A percentile compares a stretch with the other conserved stretches of the same genome.
phyloP scores from a whole-genome alignment of 1,284 basidiomycete genomes.

The Ganoderma meredithae region DNA sequence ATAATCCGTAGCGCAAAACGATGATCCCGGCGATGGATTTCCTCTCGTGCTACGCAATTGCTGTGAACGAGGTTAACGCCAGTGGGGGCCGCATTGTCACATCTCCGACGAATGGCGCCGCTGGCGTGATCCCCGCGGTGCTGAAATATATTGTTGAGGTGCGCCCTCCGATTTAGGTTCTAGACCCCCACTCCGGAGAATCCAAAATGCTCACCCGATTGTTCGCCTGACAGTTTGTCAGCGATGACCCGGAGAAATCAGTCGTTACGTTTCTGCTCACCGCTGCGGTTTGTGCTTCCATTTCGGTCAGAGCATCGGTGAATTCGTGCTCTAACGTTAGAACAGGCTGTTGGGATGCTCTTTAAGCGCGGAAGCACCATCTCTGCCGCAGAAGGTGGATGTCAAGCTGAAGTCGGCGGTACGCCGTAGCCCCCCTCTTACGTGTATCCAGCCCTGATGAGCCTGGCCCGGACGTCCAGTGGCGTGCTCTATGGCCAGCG shows the following conservation, averaged over 20 bases:
- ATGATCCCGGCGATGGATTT: constrained; percentile 95
- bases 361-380: constrained; percentile 98
- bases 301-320: not conserved
- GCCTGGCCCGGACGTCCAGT: constrained; percentile 51
- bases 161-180: constrained; percentile 6
- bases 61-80: constrained; percentile 92
- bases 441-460: constrained; percentile 1
- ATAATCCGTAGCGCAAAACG: constrained; percentile 67
- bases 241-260: constrained; percentile 88
- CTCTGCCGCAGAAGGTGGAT: constrained; percentile 93
- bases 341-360: constrained; percentile 90
- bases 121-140: constrained; percentile 93
- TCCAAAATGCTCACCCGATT: not conserved
- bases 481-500: constrained; percentile 92
- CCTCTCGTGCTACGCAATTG: constrained; percentile 91
- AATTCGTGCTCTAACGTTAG: not conserved
- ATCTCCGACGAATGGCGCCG: constrained; percentile 85
- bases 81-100: constrained; percentile 94
- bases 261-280: constrained; percentile 89
- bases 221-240: constrained; percentile 68
- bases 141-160: constrained; percentile 89
- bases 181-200: not conserved
- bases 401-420: constrained; percentile 88
- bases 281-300: constrained; percentile 63
- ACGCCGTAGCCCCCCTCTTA: constrained; percentile 24